These are phyloP conservation scores for Cucurbitaria berberidis DNA, from an alignment of 2,329 filamentous ascomycete genomes.

Conservation along the genomic window DNA sequence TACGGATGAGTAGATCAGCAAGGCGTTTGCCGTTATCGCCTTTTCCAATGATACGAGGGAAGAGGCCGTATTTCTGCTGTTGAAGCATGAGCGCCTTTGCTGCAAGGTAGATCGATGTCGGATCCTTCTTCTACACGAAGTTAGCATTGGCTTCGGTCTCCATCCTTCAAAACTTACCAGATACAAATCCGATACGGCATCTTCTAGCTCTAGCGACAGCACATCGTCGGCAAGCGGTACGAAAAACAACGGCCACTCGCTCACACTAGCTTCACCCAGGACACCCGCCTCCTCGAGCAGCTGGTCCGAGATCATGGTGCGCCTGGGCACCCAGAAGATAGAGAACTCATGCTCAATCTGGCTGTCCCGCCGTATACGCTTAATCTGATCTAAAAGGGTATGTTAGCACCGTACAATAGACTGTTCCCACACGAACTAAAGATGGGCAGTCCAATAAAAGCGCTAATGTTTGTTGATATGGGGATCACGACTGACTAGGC, in stretches of 20 bases:
- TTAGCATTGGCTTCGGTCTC: conserved; percentile 25
- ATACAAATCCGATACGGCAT: conserved; percentile 86
- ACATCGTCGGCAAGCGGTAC: conserved; percentile 91
- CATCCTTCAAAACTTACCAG: conserved; percentile 59
- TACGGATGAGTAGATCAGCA: conserved; percentile 83
- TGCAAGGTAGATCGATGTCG: conserved; percentile 85
- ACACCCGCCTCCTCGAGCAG: conserved; percentile 92
- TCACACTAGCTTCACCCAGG: conserved; percentile 87
- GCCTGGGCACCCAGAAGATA: conserved; percentile 92
- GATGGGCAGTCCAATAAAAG: conserved; percentile 36
- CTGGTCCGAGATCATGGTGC: conserved; percentile 88
- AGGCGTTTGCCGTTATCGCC: conserved; percentile 91
- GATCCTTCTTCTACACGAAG: conserved; percentile 72
- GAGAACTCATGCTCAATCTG: conserved; percentile 94
- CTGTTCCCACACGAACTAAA: conserved; percentile 26
- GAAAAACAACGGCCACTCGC: conserved; percentile 87
- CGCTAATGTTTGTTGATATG: conserved; percentile 51
- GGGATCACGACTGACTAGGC: conserved; percentile 64
- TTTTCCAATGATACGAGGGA: conserved; percentile 93
- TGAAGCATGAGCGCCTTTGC: conserved; percentile 93
- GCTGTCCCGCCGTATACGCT: conserved; percentile 84
- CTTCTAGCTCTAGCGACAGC: conserved; percentile 86
- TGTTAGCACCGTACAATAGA: conserved; percentile 57
- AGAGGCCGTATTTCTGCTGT: conserved; percentile 89
- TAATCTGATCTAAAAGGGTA: conserved; percentile 76